Base-by-base conservation (phyloP, 305 asterid genomes). In the Solanum aculeatissimum region DNA sequence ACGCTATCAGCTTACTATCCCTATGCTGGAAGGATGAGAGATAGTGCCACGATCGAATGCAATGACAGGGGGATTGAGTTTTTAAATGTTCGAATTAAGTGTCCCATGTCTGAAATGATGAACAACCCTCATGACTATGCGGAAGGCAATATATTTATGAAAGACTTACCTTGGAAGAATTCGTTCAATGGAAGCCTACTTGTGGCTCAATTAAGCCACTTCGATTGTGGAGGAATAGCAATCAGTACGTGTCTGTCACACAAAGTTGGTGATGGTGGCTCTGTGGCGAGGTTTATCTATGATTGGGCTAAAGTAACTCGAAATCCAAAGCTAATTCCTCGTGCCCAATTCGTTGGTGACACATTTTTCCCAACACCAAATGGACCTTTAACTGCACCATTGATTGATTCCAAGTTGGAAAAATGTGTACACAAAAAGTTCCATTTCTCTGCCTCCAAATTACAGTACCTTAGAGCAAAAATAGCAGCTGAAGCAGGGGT, bases 141-240 rank as follows among this genome's bases (percentile, higher is more conserved):
- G 16, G 66, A 79, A 49, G 65, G 47, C 0, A 38, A 51, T 10
- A 58, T 58, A 19, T 79, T 79, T 12, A 54, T 14, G 65, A 51
- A 49, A 79, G 83, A 58, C n/a, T 25, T 79, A 58, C 83, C 83
- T 49, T 79, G 83, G 83, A 27, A 35, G 1, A 79, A 79, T 79
- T 51, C 47, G 9, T 51, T 16, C 47, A n/a, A 54, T 49, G 83
- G 83, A 38, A 70, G 78, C 53, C 80, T 72, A 45, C 57, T 63
- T 5, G 58, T 58, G 9, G 69, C 60, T 81, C 84, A 81, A 13
- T 38, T 81, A 16, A 58, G 57, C 15, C 58, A 23, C 5, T 81
- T 81, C 3, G 84, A 81, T 81, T 81, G 84, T 11, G 84, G 84
- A 16, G 84, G 84, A 45, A 81, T 81, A 32, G 58, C 84, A 23